Percentiles rank a stretch among this genome's conserved stretches.
Evolutionary conservation across 352 stramenopile species (phyloP).

Genomic region (Globisporangium polare): DNA sequence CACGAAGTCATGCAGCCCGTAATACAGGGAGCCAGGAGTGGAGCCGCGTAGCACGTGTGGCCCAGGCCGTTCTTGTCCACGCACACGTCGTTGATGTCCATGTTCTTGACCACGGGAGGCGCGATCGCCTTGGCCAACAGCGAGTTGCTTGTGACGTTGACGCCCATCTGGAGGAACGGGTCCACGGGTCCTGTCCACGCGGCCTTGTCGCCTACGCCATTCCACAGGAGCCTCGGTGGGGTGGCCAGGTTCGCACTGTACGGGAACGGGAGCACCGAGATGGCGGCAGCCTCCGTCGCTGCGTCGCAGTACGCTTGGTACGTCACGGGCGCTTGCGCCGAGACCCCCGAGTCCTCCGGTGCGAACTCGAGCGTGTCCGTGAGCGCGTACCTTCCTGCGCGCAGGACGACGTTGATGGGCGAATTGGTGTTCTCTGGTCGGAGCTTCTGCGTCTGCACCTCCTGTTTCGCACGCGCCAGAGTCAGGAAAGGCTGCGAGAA

Average conservation of each 20-base stretch:
- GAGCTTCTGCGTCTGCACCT: constrained; percentile 29
- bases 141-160: constrained; percentile 47
- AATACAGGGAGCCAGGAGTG: constrained; percentile 42
- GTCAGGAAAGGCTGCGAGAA: constrained; percentile 47
- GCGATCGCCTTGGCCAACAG: constrained; percentile 21
- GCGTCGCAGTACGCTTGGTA: constrained; percentile 74
- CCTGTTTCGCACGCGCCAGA: constrained; percentile 37
- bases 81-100: constrained; percentile 46
- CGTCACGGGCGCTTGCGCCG: constrained; percentile 29
- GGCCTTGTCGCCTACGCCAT: constrained; percentile 42
- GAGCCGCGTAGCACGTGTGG: constrained; percentile 59
- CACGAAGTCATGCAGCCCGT: constrained; percentile 57
- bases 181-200: constrained; percentile 50
- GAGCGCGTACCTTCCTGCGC: constrained; percentile 51
- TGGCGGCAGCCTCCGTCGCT: constrained; percentile 22
- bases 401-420: constrained; percentile 60
- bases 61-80: constrained; percentile 54
- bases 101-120: constrained; percentile 13
- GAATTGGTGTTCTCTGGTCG: constrained; percentile 16
- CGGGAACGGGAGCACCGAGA: constrained; percentile 39
- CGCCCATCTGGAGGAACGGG: constrained; percentile 52
- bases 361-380: constrained; percentile 50
- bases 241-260: constrained; percentile 33
- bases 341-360: constrained; percentile 34
- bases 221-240: constrained; percentile 54